Base-by-base conservation (phyloP, 164 flowering plant genomes). In the Platanus orientalis region DNA sequence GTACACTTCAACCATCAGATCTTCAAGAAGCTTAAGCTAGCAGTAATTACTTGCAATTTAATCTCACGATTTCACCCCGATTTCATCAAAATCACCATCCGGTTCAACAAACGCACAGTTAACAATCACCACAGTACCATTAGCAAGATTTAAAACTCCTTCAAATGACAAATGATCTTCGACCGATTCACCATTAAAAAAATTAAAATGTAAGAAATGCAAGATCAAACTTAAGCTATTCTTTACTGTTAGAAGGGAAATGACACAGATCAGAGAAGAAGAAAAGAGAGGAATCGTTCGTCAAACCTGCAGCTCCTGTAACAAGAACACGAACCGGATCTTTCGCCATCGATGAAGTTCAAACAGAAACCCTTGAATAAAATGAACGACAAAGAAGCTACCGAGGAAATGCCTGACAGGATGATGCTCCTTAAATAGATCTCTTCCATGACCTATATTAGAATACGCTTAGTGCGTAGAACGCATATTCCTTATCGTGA, bases 271-370 rank as follows among this genome's bases (percentile, higher is more conserved):
- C 63, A 61, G 30, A 39, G 25, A 25, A 48, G 29, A 50, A 44
- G 27, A 6, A 34, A 32, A 61, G 53, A 21, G 25, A 32, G 53
- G 9, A 54, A 60, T 52, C 7, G 40, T 11, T 29, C 6, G 20
- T 20, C 67, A 32, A 47, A 88, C 96, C 90, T 70, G 96, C 96
- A 28, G 96, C 96, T 28, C 96, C 96, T n/a, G 96, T 89, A 60
- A 89, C 96, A 39, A 89, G 92, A 57, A 89, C 89, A 54, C 96
- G 84, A 75, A 85, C 84, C 29, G 96, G 96, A 30, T 83, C 88
- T 57, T 84, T 84, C 39, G 92, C 90, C 96, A 86, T 89, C 69
- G 76, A 9, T 58, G 54, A 7, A 58, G 80, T 64, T 73, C 60
- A 6, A 36, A 7, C 30, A 54, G 36, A 54, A 2, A 2, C 2